A percentile compares a stretch with the other conserved stretches of the same genome.
These are phyloP conservation scores for Venturia carpophila DNA, from an alignment of 2,329 filamentous ascomycete species.

Conservation along the genomic window DNA sequence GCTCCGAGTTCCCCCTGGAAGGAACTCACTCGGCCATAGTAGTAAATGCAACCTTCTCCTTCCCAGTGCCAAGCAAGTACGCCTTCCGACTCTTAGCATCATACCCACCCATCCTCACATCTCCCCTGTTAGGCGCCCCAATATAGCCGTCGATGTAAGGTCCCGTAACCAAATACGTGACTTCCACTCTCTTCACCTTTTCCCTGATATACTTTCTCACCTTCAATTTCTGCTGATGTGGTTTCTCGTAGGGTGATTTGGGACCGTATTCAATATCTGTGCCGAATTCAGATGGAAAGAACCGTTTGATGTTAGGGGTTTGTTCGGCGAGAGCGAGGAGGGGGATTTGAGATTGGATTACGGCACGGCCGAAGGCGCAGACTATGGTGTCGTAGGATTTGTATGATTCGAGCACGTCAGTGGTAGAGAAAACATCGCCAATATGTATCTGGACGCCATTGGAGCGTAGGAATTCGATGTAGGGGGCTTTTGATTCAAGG, in stretches of 20 bases:
- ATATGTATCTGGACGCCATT: conserved; percentile 39
- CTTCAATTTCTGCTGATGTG: conserved; percentile 62
- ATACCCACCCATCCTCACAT: conserved; percentile 47
- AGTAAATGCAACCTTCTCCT: conserved; percentile 57
- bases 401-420: conserved; percentile 51
- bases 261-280: conserved; percentile 57
- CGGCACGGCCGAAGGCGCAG: conserved; percentile 56
- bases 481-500: conserved; percentile 22
- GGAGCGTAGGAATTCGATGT: conserved; percentile 26
- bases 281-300: conserved; percentile 61
- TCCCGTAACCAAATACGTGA: conserved; percentile 63
- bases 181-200: conserved; percentile 45
- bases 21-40: conserved; percentile 61
- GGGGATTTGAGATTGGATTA: conserved; percentile 52
- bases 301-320: conserved; percentile 49
- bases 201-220: conserved; percentile 55
- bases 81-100: conserved; percentile 51
- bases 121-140: conserved; percentile 31
- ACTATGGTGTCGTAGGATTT: conserved; percentile 56
- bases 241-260: conserved; percentile 51
- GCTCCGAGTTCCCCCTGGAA: not conserved
- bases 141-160: conserved; percentile 61
- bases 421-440: conserved; percentile 46
- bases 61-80: conserved; percentile 53
- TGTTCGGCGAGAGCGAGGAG: conserved; percentile 54